Base-by-base conservation (phyloP, 768 basidiomycete genomes). In the Cyclocybe cylindracea region DNA sequence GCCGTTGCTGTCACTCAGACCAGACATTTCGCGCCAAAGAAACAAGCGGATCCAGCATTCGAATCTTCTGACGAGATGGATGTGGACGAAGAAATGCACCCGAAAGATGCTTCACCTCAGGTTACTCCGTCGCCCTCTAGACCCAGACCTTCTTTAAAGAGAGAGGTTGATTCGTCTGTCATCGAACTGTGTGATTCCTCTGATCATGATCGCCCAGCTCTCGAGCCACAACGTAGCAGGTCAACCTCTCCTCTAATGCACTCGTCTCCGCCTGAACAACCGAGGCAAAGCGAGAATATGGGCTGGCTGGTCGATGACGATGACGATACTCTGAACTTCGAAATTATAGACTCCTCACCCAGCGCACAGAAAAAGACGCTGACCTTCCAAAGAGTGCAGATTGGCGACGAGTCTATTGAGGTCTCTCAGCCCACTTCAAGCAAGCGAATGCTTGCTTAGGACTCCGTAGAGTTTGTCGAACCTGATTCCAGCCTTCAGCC, bases 231-330 rank as follows among this genome's bases (percentile, higher is more conserved):
- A 43, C 29, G 29, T 19, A 24, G 11, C 11, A 36, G 18, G 33
- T 18, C 39, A 19, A 16, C 14, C 24, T 39, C 34, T 6, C 16
- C 48, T 34, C 4, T 33, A 7, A 24, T 31, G 19, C 13, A n/a
- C 32, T 24, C 47, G 4, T 16, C 41, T 42, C 32, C 53, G 44
- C 49, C 43, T 38, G 37, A 29, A 44, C 32, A 8, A 16, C 45
- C 31, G 19, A 37, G 33, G 18, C 29, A 2, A 63, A 71, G 35
- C 65, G 24, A 75, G 43, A 75, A 75, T 58, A 84, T 88, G 69
- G 77, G 80, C 2, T 88, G 86, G 86, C 69, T 89, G 16, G 64
- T 88, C 8, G 84, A 80, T 36, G 74, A 83, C 19, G 85, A 87
- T 46, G 85, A 86, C 46, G 83, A 86, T 54, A 79, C 84, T 40